These are phyloP conservation scores for Kokia cookei DNA, from an alignment of 441 rosid genomes.

Conservation along the genomic window DNA sequence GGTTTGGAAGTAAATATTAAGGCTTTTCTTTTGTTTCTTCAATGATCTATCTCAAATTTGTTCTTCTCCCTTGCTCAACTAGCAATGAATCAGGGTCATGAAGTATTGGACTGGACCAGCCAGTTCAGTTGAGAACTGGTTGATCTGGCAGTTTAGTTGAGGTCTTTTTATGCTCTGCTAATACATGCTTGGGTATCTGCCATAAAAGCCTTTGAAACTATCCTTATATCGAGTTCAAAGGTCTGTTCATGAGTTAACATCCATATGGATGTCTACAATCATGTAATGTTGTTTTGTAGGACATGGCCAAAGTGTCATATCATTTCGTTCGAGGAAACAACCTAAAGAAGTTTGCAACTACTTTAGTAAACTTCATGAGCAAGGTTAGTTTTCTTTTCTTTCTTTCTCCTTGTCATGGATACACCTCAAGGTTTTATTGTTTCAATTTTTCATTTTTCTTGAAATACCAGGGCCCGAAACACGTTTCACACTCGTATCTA, in stretches of 20 bases:
- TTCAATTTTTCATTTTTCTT: too few species aligned
- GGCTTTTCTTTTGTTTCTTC: neutral
- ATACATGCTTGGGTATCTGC: neutral
- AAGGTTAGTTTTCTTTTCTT: conserved; percentile 48
- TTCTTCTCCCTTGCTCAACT: neutral
- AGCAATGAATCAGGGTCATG: too few species aligned
- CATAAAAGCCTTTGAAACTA: neutral
- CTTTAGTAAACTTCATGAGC: conserved; percentile 78
- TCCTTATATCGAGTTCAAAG: neutral
- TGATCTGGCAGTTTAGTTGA: too few species aligned
- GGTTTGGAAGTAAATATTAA: conserved; percentile 16
- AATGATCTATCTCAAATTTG: neutral
- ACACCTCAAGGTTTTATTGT: neutral
- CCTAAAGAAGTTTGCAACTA: conserved; percentile 67
- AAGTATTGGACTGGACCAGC: too few species aligned
- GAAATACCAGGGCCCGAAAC: too few species aligned
- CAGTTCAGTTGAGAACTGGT: too few species aligned
- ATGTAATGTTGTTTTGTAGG: conserved; percentile 41
- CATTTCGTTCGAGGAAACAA: conserved; percentile 86
- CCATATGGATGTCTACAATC: neutral
- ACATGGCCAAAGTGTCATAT: conserved; percentile 71
- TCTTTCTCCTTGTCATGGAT: neutral
- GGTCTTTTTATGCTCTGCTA: too few species aligned
- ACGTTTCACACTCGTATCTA: too few species aligned
- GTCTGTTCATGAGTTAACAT: neutral